A percentile compares a stretch with the other conserved stretches of the same genome.
phyloP scores from a whole-genome alignment of 129 eudicot species.

The Flaveria trinervia region DNA sequence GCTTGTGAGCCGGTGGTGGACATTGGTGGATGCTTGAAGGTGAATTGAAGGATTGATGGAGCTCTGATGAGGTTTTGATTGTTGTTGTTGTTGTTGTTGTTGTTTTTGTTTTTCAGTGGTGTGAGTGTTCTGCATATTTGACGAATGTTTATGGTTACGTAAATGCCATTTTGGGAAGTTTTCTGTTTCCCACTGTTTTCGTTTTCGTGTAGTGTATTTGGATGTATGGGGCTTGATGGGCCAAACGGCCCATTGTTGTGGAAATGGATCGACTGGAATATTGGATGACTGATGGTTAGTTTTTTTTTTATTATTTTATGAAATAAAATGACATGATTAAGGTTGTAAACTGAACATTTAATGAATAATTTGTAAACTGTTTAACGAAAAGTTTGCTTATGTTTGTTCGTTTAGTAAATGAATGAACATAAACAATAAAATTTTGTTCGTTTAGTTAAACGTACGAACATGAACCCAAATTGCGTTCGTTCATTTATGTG shows the following conservation, averaged over 20 bases:
- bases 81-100: background rate
- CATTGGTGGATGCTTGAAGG: conserved; percentile 7
- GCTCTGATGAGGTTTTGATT: conserved; percentile 11
- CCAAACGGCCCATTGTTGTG: background rate
- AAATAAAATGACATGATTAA: no score
- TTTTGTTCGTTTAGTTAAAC: no score
- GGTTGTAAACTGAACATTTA: no score
- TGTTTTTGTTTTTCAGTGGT: background rate
- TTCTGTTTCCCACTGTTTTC: conserved; percentile 18
- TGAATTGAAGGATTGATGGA: background rate
- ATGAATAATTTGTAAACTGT: no score
- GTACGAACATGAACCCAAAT: no score
- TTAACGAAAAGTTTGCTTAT: no score
- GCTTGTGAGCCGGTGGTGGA: conserved; percentile 18
- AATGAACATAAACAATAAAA: no score
- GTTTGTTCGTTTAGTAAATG: no score
- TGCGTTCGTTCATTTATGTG: no score
- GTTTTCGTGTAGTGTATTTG: conserved; percentile 35
- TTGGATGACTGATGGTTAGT: no score
- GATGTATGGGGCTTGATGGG: conserved; percentile 23
- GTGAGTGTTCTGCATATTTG: conserved; percentile 17
- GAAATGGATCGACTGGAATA: no score
- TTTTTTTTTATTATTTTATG: no score
- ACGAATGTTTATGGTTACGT: conserved; percentile 31
- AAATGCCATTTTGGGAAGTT: conserved; percentile 29